A percentile compares a stretch with the other conserved stretches of the same genome.
Evolutionary conservation across 2,329 filamentous ascomycete species (phyloP).

Genomic region (Pyrenophora tritici-repentis): DNA sequence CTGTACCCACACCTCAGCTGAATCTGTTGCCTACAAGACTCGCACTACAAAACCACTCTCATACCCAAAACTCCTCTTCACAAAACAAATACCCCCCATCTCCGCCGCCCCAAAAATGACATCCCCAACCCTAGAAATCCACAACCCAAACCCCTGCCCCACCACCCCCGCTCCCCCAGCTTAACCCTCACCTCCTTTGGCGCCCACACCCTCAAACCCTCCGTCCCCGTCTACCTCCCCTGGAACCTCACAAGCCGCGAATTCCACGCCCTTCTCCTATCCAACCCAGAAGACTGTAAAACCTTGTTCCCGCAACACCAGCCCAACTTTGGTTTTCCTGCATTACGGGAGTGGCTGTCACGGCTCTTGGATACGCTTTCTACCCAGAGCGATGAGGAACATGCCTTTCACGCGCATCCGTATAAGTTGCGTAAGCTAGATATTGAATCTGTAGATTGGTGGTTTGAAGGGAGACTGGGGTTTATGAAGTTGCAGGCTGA

Average conservation of each 20-base stretch:
- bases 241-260: slow-evolving; percentile 49
- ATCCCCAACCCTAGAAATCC: background rate
- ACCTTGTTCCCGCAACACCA: background rate
- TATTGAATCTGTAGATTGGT: slow-evolving; percentile 61
- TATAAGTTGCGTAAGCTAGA: slow-evolving; percentile 59
- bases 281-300: background rate
- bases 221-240: slow-evolving; percentile 51
- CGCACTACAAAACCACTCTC: too few species aligned
- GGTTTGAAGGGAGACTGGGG: slow-evolving; percentile 53
- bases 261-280: slow-evolving; percentile 12
- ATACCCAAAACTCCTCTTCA: too few species aligned
- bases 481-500: slow-evolving; percentile 62
- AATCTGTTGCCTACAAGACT: too few species aligned
- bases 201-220: slow-evolving; percentile 27
- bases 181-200: slow-evolving; percentile 6
- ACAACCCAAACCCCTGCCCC: background rate
- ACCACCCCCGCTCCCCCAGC: background rate
- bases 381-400: slow-evolving; percentile 51
- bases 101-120: too few species aligned
- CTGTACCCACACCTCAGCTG: too few species aligned
- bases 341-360: slow-evolving; percentile 61
- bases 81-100: background rate
- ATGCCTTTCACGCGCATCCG: slow-evolving; percentile 58
- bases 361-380: slow-evolving; percentile 56
- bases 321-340: slow-evolving; percentile 51